Base-by-base conservation (phyloP, 1,284 basidiomycete species). In the Sphaerobolus stellatus region DNA sequence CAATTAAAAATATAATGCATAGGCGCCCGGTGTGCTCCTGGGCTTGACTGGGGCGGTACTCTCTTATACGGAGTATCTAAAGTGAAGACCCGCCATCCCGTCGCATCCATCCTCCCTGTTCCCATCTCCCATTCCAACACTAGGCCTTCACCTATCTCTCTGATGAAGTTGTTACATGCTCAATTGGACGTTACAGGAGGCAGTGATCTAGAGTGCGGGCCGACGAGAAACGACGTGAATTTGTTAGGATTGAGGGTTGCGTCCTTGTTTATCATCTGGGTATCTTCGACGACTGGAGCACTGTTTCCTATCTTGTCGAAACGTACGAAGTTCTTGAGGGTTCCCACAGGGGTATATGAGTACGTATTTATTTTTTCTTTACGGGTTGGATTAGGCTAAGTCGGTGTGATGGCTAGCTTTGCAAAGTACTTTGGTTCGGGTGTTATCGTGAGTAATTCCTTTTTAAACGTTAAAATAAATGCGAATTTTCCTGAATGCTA, bases 401-500 rank as follows among this genome's bases (percentile, higher is more conserved):
- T 63, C 22, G 66, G 64, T 60, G 62, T 61, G 48, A 31, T 53
- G 31, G 40, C n/a, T 58, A 88, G 88, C 45, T 94, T 96, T 66
- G 89, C 90, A 28, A 97, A 96, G 71, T 98, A 90, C 74, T 98
- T 98, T 72, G 96, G 96, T 46, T 94, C 92, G 7, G 93, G 92
- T 28, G 90, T 96, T 57, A 94, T 95, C 66, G 88, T 89, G 58
- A 61, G 83, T 75, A 14, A 43, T 50, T 16, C 44, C 40, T 24
- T 47, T 30, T 5, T 22, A 27, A 16, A 7, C 14, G n/a, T n/a
- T n/a, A n/a, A n/a, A n/a, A n/a, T n/a, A n/a, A n/a, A n/a, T n/a
- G 8, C 27, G 7, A 16, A 5, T 28, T 38, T 49, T 61, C 49
- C 50, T 59, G 65, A 58, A 68, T 20, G 11, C 36, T 29, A 49